These are phyloP conservation scores for Ramularia endophylla DNA, from an alignment of 2,329 filamentous ascomycete genomes.

Conservation along the genomic window DNA sequence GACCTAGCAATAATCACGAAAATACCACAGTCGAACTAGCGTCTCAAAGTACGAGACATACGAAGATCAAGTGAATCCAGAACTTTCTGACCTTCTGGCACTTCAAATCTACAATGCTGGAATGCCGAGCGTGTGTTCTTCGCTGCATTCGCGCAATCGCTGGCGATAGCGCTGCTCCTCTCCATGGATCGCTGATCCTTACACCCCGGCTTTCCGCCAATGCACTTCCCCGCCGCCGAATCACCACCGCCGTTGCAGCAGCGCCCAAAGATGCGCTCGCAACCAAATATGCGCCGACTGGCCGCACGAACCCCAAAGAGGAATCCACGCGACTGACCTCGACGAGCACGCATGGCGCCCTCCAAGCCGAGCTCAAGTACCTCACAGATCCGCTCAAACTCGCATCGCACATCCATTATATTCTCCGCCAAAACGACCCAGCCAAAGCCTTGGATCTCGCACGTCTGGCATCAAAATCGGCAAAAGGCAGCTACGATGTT, in stretches of 20 bases:
- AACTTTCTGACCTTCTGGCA: too few relatives aligned
- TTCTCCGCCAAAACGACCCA: slow-evolving; percentile 54
- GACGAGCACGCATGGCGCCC: slow-evolving; percentile 20
- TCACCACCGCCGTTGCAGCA: slow-evolving; percentile 7
- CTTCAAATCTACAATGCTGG: slow-evolving; percentile 33
- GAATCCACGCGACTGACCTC: slow-evolving; percentile 6
- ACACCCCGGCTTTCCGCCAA: slow-evolving; percentile 15
- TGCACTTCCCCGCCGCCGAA: slow-evolving; percentile 5
- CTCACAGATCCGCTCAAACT: slow-evolving; percentile 68
- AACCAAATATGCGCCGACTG: slow-evolving; percentile 5
- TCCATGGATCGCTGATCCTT: slow-evolving; percentile 18
- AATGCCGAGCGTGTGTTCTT: slow-evolving; percentile 40
- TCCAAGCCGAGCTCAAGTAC: slow-evolving; percentile 55
- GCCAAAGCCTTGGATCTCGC: slow-evolving; percentile 64
- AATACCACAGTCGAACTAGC: too few relatives aligned
- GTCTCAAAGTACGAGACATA: too few relatives aligned
- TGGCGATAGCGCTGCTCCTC: slow-evolving; percentile 19
- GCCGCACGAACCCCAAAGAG: background rate
- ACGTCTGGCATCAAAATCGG: slow-evolving; percentile 57
- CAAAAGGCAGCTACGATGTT: slow-evolving; percentile 47
- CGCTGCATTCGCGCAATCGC: slow-evolving; percentile 39
- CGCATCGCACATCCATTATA: slow-evolving; percentile 57
- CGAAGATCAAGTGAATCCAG: too few relatives aligned
- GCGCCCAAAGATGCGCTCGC: slow-evolving; percentile 18
- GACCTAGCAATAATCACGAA: too few relatives aligned